A percentile compares a stretch with the other conserved stretches of the same genome.
These are phyloP conservation scores for Eremothecium sinecaudum DNA, from an alignment of 1,139 yeast species.

Conservation along the genomic window DNA sequence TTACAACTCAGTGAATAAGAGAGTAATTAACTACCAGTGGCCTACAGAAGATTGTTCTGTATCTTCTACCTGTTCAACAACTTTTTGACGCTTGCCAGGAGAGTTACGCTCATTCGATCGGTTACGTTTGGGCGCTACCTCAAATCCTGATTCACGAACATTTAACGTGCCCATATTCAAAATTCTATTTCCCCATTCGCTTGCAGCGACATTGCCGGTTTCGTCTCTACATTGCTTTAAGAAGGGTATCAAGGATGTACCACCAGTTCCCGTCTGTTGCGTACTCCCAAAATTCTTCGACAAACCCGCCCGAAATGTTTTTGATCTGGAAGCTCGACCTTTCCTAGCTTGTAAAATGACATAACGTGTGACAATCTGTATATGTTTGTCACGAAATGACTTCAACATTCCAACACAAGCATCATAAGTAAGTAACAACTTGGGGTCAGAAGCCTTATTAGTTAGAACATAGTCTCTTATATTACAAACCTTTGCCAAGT, in stretches of 20 bases:
- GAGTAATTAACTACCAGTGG: too few species aligned
- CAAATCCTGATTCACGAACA: too few species aligned
- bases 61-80: too few species aligned
- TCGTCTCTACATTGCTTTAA: constrained; percentile 93
- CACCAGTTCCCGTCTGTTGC: constrained; percentile 82
- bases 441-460: constrained; percentile 38
- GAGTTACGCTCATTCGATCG: too few species aligned
- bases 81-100: too few species aligned
- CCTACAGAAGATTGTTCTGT: too few species aligned
- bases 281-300: constrained; percentile 32
- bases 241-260: constrained; percentile 84
- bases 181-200: constrained; percentile 17
- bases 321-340: constrained; percentile 18
- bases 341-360: constrained; percentile 74
- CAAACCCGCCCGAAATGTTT: constrained; percentile 49
- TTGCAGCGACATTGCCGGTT: constrained; percentile 29
- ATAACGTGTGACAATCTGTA: constrained; percentile 83
- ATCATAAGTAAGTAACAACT: constrained; percentile 65
- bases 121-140: too few species aligned
- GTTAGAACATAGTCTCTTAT: constrained; percentile 54
- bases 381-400: constrained; percentile 83
- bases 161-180: constrained; percentile 15
- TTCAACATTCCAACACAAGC: constrained; percentile 87
- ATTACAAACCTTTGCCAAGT: constrained; percentile 46
- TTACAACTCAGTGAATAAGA: too few species aligned